phyloP scores from a whole-genome alignment of 2,329 filamentous ascomycete species.

The Arthrobotrys sphaeroides region DNA sequence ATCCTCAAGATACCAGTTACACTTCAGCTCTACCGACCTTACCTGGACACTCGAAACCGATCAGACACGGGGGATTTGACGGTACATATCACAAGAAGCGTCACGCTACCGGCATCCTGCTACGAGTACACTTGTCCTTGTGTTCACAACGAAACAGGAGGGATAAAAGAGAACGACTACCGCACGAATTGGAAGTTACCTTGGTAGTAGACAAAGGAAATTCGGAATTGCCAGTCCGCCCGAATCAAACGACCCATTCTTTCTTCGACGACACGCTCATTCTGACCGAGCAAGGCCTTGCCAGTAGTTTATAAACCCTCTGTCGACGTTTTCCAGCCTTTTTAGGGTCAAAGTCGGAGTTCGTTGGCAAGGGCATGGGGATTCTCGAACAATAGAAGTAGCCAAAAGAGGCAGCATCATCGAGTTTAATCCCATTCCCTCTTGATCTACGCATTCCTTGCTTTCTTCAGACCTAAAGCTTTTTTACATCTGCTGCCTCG shows the following conservation, averaged over 20 bases:
- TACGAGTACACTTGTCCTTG: slow-evolving; percentile 46
- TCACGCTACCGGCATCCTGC: slow-evolving; percentile 35
- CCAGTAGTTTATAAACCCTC: slow-evolving; percentile 8
- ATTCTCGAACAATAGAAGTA: slow-evolving; percentile 45
- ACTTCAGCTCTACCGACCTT: slow-evolving; percentile 18
- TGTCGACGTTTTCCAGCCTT: slow-evolving; percentile 29
- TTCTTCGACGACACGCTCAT: slow-evolving; percentile 20
- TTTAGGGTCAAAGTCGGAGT: slow-evolving; percentile 15
- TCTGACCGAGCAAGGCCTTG: slow-evolving; percentile 1
- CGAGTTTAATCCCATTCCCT: slow-evolving; percentile 45
- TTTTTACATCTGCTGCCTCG: slow-evolving; percentile 31
- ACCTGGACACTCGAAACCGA: slow-evolving; percentile 36
- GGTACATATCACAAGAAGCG: slow-evolving; percentile 17
- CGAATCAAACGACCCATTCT: slow-evolving; percentile 10
- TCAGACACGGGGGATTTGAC: slow-evolving; percentile 33
- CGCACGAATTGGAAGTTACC: slow-evolving; percentile 50
- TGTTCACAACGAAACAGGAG: slow-evolving; percentile 53
- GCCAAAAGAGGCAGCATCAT: slow-evolving; percentile 50
- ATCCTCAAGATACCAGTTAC: slow-evolving; percentile 21
- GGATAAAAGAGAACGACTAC: slow-evolving; percentile 47
- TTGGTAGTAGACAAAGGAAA: slow-evolving; percentile 37
- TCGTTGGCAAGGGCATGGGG: slow-evolving; percentile 34
- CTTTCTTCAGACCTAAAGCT: slow-evolving; percentile 44
- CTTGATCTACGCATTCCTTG: slow-evolving; percentile 53
- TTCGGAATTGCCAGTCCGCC: slow-evolving; percentile 30